phyloP scores from a whole-genome alignment of 208 protist species.

The Leishmania arabica region DNA sequence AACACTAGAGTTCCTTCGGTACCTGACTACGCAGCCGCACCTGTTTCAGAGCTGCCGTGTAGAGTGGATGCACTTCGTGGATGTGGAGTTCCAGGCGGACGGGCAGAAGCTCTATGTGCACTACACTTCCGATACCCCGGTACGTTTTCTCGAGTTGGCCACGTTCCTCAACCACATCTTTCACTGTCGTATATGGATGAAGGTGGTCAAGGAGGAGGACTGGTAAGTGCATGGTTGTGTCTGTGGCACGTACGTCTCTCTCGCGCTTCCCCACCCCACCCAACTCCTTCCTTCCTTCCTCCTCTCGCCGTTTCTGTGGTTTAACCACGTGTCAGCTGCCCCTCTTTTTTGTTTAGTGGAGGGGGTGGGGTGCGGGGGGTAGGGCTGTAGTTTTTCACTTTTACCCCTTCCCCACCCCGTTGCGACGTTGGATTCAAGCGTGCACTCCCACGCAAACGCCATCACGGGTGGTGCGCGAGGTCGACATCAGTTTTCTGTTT shows the following conservation, averaged over 20 bases:
- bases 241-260: too few relatives aligned
- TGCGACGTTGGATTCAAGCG: background rate
- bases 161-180: conserved; percentile 75
- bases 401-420: background rate
- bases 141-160: conserved; percentile 76
- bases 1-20: conserved; percentile 40
- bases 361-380: too few relatives aligned
- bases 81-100: conserved; percentile 82
- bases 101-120: conserved; percentile 80
- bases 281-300: conserved; percentile 11
- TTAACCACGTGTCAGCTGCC: background rate
- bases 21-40: conserved; percentile 23
- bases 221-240: background rate
- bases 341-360: conserved; percentile 5
- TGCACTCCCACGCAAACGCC: background rate
- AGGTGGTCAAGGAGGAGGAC: conserved; percentile 26
- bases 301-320: background rate
- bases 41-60: conserved; percentile 59
- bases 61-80: conserved; percentile 66
- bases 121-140: conserved; percentile 41
- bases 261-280: too few relatives aligned
- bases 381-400: too few relatives aligned
- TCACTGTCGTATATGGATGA: conserved; percentile 81
- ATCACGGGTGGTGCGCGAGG: background rate
- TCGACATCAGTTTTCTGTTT: background rate